These are phyloP conservation scores for Aspergillus homomorphus DNA, from an alignment of 495 filamentous ascomycete species.

Conservation along the genomic window DNA sequence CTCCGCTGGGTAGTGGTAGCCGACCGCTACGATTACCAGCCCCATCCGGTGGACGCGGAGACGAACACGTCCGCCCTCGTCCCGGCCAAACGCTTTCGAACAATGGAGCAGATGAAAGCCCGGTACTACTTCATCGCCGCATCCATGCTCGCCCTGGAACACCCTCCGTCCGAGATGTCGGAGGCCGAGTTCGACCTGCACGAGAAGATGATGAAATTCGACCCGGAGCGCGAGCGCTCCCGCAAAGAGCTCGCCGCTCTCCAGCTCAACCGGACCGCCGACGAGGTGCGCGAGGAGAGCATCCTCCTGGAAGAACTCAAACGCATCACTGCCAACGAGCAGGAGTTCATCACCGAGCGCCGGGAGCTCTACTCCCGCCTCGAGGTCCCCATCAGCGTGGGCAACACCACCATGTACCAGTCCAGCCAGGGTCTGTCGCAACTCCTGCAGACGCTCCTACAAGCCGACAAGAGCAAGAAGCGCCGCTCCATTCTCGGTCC, in stretches of 20 bases:
- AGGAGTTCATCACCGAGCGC: conserved; percentile 79
- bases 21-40: conserved; percentile 83
- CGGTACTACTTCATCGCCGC: conserved; percentile 86
- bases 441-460: conserved; percentile 74
- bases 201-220: conserved; percentile 81
- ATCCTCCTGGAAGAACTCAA: conserved; percentile 83
- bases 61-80: conserved; percentile 39
- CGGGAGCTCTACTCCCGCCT: conserved; percentile 86
- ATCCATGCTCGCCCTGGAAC: conserved; percentile 78
- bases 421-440: conserved; percentile 73
- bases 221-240: conserved; percentile 66
- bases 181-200: conserved; percentile 73
- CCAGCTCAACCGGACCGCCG: conserved; percentile 72
- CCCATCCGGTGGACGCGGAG: conserved; percentile 39
- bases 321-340: conserved; percentile 78
- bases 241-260: conserved; percentile 82
- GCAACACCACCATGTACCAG: conserved; percentile 67
- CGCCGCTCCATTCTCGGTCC: conserved; percentile 61
- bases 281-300: conserved; percentile 89
- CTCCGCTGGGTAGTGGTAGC: conserved; percentile 88
- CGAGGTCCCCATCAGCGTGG: conserved; percentile 68
- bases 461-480: conserved; percentile 84
- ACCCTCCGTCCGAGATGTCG: conserved; percentile 80
- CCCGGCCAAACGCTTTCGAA: conserved; percentile 48
- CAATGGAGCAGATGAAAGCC: conserved; percentile 86